phyloP scores from a whole-genome alignment of 805 yeast genomes.

The Lipomyces spencermartinsiae region DNA sequence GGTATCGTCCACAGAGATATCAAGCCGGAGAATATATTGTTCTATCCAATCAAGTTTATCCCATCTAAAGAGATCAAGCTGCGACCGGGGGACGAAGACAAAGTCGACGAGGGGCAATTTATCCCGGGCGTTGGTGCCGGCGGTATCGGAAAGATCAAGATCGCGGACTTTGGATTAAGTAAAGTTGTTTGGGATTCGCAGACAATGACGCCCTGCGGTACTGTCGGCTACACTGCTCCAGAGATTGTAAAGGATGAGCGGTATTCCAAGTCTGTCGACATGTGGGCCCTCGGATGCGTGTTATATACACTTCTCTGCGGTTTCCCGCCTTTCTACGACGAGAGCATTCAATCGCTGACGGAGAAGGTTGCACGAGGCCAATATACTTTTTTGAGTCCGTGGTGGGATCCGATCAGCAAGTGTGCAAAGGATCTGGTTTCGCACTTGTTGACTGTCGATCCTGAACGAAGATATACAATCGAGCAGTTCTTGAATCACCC shows the following conservation, averaged over 20 bases:
- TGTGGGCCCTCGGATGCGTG: slow-evolving; percentile 99
- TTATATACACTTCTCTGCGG: slow-evolving; percentile 93
- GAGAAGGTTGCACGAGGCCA: slow-evolving; percentile 82
- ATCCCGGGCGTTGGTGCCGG: slow-evolving; percentile 86
- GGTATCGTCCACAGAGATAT: slow-evolving; percentile 81
- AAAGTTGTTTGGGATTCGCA: slow-evolving; percentile 87
- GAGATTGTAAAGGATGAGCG: slow-evolving; percentile 94
- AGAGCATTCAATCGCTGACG: slow-evolving; percentile 72
- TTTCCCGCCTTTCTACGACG: slow-evolving; percentile 96
- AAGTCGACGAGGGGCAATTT: slow-evolving; percentile 88
- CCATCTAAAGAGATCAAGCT: slow-evolving; percentile 47
- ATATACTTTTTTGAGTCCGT: slow-evolving; percentile 75
- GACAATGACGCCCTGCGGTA: slow-evolving; percentile 97
- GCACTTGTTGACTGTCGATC: slow-evolving; percentile 73
- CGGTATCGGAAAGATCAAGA: slow-evolving; percentile 83
- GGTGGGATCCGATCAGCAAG: slow-evolving; percentile 85
- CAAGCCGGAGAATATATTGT: slow-evolving; percentile 79
- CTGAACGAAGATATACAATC: slow-evolving; percentile 68
- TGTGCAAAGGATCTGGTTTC: slow-evolving; percentile 75
- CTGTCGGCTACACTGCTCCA: slow-evolving; percentile 98
- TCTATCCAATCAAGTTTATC: slow-evolving; percentile 58
- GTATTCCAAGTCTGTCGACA: slow-evolving; percentile 92
- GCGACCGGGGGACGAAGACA: slow-evolving; percentile 52
- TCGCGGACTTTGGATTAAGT: slow-evolving; percentile 95
- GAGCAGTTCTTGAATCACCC: slow-evolving; percentile 77